Percentiles rank a stretch among this genome's conserved stretches.
phyloP scores from a whole-genome alignment of 2,329 filamentous ascomycete species.

The Trichoderma endophyticum region DNA sequence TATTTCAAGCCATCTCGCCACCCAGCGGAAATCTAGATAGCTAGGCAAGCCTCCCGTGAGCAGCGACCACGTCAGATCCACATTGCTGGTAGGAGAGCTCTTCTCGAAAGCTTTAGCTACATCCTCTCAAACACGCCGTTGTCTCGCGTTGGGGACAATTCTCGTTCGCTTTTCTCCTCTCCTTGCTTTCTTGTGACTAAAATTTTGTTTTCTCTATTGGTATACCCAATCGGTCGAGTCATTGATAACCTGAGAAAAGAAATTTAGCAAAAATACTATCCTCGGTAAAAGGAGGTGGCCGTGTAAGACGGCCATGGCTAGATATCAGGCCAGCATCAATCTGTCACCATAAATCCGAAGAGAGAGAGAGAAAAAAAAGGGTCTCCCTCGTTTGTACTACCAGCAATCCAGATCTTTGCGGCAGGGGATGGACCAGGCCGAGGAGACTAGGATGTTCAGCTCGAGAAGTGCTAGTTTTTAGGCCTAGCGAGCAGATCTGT shows the following conservation, averaged over 20 bases:
- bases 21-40: not conserved
- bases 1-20: not conserved
- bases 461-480: not conserved
- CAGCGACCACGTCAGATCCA: not conserved
- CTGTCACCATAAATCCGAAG: not conserved
- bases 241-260: not conserved
- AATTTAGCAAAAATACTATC: not conserved
- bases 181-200: not conserved
- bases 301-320: not conserved
- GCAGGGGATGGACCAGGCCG: not conserved
- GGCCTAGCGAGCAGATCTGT: conserved; percentile 9
- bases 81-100: not conserved
- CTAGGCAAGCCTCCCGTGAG: not conserved
- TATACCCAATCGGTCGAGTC: not conserved
- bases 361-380: not conserved
- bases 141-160: not conserved
- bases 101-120: not conserved
- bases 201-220: not conserved
- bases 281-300: not conserved
- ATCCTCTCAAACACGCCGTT: conserved; percentile 5
- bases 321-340: not conserved
- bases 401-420: not conserved
- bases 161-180: not conserved
- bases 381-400: not conserved
- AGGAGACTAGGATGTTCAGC: not conserved